Conservation (phyloP, 306 rosid genomes). For the Urtica urens region DNA sequence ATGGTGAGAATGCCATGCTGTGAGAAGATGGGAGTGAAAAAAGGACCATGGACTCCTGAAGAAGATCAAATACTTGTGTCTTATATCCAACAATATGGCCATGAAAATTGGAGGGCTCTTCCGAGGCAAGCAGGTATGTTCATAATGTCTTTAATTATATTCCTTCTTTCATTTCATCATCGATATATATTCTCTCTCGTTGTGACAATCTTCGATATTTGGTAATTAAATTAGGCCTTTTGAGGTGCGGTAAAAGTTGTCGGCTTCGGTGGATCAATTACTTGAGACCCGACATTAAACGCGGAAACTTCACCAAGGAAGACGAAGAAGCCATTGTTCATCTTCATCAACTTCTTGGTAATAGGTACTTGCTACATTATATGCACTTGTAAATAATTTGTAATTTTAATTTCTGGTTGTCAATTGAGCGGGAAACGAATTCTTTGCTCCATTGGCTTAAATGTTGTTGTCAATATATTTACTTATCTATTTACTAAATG, state of each 20-base stretch:
- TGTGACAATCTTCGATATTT: neutral
- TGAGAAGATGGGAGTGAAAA: constrained; percentile 78
- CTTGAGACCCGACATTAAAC: constrained; percentile 72
- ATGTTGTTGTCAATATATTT: too few species aligned
- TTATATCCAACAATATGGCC: constrained; percentile 52
- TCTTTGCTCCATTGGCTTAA: too few species aligned
- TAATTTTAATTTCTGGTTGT: too few species aligned
- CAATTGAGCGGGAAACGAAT: too few species aligned
- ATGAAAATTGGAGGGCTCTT: constrained; percentile 93
- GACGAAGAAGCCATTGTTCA: constrained; percentile 65
- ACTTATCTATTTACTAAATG: too few species aligned
- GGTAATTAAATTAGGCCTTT: constrained; percentile 31
- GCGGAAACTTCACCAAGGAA: constrained; percentile 86
- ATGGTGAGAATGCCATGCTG: constrained; percentile 98
- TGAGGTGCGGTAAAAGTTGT: constrained; percentile 95
- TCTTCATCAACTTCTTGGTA: constrained; percentile 66
- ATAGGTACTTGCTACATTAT: constrained; percentile 38
- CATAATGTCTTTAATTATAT: neutral
- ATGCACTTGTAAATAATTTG: too few species aligned
- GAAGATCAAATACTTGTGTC: constrained; percentile 67
- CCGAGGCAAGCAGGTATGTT: constrained; percentile 73
- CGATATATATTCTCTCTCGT: neutral
- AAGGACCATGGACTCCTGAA: constrained; percentile 85
- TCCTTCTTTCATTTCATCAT: too few species aligned
- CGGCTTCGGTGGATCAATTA: constrained; percentile 85